Evolutionary conservation across 768 basidiomycete genomes (phyloP).

Genomic region (Kwoniella botswanensis): DNA sequence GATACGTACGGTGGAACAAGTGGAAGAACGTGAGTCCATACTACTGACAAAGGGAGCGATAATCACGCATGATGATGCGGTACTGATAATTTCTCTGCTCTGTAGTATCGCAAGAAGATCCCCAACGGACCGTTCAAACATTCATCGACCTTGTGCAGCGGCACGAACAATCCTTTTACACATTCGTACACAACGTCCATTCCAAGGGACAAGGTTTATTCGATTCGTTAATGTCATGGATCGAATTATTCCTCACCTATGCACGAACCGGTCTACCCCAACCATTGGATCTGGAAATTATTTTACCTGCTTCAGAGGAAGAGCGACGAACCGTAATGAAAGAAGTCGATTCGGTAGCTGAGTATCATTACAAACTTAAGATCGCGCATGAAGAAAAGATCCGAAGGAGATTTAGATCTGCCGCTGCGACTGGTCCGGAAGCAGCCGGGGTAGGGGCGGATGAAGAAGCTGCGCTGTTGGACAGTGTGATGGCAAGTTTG

Average conservation of each 20-base stretch:
- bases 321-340: conserved; percentile 76
- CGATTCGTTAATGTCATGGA: conserved; percentile 92
- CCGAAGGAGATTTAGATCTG: conserved; percentile 76
- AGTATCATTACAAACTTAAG: conserved; percentile 94
- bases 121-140: conserved; percentile 81
- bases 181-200: conserved; percentile 97
- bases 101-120: conserved; percentile 80
- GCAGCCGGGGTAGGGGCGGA: conserved; percentile 58
- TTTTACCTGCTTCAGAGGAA: conserved; percentile 79
- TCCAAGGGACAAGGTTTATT: conserved; percentile 94
- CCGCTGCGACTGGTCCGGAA: conserved; percentile 40
- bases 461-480: conserved; percentile 83
- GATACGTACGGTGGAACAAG: conserved; percentile 87
- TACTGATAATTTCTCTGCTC: background rate
- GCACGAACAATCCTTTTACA: conserved; percentile 94
- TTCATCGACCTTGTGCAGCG: conserved; percentile 92
- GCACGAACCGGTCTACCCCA: conserved; percentile 85
- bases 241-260: conserved; percentile 89
- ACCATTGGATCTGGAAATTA: conserved; percentile 78
- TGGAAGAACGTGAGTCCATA: conserved; percentile 74
- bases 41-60: background rate
- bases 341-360: conserved; percentile 86
- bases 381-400: conserved; percentile 89
- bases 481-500: conserved; percentile 79
- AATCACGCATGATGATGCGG: background rate